phyloP scores from a whole-genome alignment of 805 yeast genomes.

The Saccharomycopsis selenospora region DNA sequence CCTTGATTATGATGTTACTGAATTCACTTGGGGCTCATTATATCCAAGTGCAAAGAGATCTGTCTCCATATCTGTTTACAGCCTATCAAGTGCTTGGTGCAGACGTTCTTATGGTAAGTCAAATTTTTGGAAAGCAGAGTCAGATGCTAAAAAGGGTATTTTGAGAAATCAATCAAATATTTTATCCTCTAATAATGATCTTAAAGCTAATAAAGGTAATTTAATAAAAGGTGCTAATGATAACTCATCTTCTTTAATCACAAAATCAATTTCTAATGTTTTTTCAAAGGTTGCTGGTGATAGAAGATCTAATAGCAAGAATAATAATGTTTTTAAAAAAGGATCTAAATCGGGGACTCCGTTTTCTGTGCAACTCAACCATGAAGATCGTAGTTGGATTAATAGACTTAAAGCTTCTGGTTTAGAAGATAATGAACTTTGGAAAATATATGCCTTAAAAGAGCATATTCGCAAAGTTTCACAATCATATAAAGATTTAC shows the following conservation, averaged over 20 bases:
- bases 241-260: constrained; percentile 5
- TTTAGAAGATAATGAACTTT: constrained; percentile 58
- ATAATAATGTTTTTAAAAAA: background rate
- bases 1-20: constrained; percentile 68
- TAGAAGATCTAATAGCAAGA: background rate
- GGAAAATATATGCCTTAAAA: constrained; percentile 74
- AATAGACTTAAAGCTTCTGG: constrained; percentile 68
- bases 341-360: background rate
- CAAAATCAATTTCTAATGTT: constrained; percentile 13
- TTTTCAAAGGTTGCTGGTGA: constrained; percentile 9
- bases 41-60: constrained; percentile 65
- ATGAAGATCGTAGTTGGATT: constrained; percentile 68
- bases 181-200: background rate
- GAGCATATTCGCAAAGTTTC: constrained; percentile 60
- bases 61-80: constrained; percentile 56
- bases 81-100: constrained; percentile 65
- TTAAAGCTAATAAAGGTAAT: background rate
- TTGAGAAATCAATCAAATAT: background rate
- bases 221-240: no score
- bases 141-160: constrained; percentile 24
- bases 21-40: constrained; percentile 57
- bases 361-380: constrained; percentile 38
- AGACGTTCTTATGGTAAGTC: constrained; percentile 49
- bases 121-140: constrained; percentile 70
- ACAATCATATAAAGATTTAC: constrained; percentile 18